Evolutionary conservation across 306 rosid species (phyloP).

Genomic region (Lupinus albus): DNA sequence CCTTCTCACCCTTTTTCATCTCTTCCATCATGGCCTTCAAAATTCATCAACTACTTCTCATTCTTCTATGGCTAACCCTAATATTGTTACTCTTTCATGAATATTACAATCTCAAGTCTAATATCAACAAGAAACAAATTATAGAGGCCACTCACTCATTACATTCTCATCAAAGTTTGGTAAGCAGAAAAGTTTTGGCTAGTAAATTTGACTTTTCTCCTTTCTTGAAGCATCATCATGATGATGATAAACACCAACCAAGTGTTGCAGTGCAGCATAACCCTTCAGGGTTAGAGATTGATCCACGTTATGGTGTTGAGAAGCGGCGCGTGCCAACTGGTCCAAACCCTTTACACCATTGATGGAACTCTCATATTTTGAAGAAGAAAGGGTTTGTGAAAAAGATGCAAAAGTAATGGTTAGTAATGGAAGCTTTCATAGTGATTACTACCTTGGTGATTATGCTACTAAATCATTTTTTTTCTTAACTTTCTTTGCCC

Average conservation of each 20-base stretch:
- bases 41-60: constrained; percentile 51
- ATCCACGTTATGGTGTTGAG: constrained; percentile 87
- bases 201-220: constrained; percentile 78
- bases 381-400: neutral
- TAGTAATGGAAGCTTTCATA: constrained; percentile 48
- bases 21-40: constrained; percentile 72
- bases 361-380: constrained; percentile 28
- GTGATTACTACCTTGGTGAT: constrained; percentile 8
- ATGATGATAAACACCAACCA: constrained; percentile 17
- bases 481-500: constrained; percentile 10
- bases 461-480: constrained; percentile 31
- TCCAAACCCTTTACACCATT: constrained; percentile 95
- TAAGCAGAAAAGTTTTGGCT: constrained; percentile 69
- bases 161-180: constrained; percentile 45
- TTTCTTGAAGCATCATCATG: constrained; percentile 51
- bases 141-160: constrained; percentile 34
- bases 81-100: constrained; percentile 63
- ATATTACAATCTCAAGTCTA: constrained; percentile 54
- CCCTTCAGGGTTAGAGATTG: constrained; percentile 53
- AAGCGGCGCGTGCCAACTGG: constrained; percentile 94
- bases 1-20: constrained; percentile 51
- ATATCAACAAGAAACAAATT: constrained; percentile 47
- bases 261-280: neutral
- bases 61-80: constrained; percentile 62
- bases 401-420: constrained; percentile 40